Conservation (phyloP, 2,329 filamentous ascomycete genomes). For the Penicillium aurantiogriseum region DNA sequence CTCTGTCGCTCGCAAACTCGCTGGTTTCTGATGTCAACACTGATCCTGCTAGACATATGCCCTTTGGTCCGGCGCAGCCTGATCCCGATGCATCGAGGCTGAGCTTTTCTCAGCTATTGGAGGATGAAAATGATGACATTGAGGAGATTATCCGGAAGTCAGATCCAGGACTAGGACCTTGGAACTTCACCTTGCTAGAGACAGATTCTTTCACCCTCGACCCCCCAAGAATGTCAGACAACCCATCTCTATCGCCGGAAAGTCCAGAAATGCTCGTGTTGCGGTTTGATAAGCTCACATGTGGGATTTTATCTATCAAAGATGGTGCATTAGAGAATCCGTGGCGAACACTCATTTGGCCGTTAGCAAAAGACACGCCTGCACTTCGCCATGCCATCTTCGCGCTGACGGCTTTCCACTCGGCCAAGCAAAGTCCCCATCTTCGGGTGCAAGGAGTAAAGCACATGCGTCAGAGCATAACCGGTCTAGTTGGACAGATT, state of each 20-base stretch:
- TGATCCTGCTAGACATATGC: background rate
- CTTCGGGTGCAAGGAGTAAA: slow-evolving; percentile 64
- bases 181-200: slow-evolving; percentile 41
- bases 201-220: slow-evolving; percentile 38
- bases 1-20: slow-evolving; percentile 14
- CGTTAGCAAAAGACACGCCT: slow-evolving; percentile 61
- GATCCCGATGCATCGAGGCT: slow-evolving; percentile 16
- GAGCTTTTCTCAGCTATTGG: slow-evolving; percentile 35
- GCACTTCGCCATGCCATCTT: slow-evolving; percentile 67
- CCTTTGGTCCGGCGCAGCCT: slow-evolving; percentile 10
- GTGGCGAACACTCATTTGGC: slow-evolving; percentile 70
- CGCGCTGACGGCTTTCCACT: slow-evolving; percentile 69
- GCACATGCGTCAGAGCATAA: slow-evolving; percentile 66
- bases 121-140: slow-evolving; percentile 48
- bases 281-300: slow-evolving; percentile 65
- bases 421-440: slow-evolving; percentile 56
- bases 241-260: slow-evolving; percentile 50
- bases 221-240: slow-evolving; percentile 42
- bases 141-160: slow-evolving; percentile 55
- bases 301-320: slow-evolving; percentile 69
- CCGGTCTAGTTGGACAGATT: slow-evolving; percentile 59
- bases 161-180: slow-evolving; percentile 32
- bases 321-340: slow-evolving; percentile 68
- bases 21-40: slow-evolving; percentile 9
- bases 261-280: slow-evolving; percentile 62